A percentile compares a stretch with the other conserved stretches of the same genome.
Evolutionary conservation across 305 asterid genomes (phyloP).

Genomic region (Solanum hybrid): DNA sequence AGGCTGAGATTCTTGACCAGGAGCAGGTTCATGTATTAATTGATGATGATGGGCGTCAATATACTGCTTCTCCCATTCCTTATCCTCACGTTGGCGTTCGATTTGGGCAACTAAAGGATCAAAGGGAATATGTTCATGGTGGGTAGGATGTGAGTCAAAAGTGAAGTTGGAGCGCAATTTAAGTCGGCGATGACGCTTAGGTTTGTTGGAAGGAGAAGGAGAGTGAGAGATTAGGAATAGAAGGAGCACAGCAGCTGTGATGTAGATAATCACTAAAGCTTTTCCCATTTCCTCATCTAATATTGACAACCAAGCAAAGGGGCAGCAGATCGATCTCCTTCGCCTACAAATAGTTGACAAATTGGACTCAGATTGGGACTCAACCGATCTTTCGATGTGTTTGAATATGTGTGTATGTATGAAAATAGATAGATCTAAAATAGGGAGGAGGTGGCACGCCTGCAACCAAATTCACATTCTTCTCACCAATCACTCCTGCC

Average conservation of each 20-base stretch:
- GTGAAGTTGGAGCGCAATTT: slow-evolving; percentile 79
- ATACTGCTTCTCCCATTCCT: slow-evolving; percentile 70
- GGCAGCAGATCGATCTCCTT: neutral
- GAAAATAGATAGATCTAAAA: neutral
- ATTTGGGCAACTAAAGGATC: slow-evolving; percentile 82
- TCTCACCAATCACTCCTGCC: neutral
- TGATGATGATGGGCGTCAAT: slow-evolving; percentile 40
- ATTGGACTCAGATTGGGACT: neutral
- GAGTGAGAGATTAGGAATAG: slow-evolving; percentile 64
- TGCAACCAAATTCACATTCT: neutral
- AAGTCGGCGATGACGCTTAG: slow-evolving; percentile 60
- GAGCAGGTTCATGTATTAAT: slow-evolving; percentile 29
- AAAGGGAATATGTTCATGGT: slow-evolving; percentile 47
- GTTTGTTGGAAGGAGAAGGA: slow-evolving; percentile 45
- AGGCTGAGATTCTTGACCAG: slow-evolving; percentile 63
- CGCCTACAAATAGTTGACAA: neutral
- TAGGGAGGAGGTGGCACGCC: neutral
- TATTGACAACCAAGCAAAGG: neutral
- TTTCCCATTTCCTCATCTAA: slow-evolving; percentile 64
- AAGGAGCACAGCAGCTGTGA: slow-evolving; percentile 46
- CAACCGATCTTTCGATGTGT: neutral
- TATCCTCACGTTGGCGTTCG: slow-evolving; percentile 81
- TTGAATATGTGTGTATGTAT: neutral
- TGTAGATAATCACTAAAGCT: slow-evolving; percentile 56
- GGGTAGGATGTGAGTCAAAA: slow-evolving; percentile 30